A percentile compares a stretch with the other conserved stretches of the same genome.
Evolutionary conservation across 2,329 filamentous ascomycete species (phyloP).

Genomic region (Huntiella omanensis): DNA sequence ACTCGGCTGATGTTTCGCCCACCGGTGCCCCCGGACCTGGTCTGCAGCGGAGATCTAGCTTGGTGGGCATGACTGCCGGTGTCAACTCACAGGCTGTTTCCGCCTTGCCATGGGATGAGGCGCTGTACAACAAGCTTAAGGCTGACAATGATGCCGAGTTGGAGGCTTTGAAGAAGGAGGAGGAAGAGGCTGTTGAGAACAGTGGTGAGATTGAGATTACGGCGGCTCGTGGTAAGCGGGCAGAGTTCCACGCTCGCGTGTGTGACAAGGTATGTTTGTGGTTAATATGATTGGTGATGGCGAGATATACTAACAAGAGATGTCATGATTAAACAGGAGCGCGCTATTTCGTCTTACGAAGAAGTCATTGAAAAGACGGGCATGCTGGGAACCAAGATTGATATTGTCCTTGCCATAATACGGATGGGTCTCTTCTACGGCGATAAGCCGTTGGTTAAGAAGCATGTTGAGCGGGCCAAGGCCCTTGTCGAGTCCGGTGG

Average conservation of each 20-base stretch:
- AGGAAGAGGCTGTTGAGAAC: conserved; percentile 88
- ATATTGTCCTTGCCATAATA: conserved; percentile 89
- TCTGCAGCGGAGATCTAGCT: conserved; percentile 48
- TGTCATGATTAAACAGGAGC: conserved; percentile 43
- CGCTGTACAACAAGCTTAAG: conserved; percentile 58
- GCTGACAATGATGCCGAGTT: conserved; percentile 64
- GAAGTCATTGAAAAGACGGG: conserved; percentile 93
- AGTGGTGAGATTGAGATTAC: conserved; percentile 91
- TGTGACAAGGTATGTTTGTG: conserved; percentile 62
- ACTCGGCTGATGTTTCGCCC: conserved; percentile 34
- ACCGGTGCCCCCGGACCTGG: conserved; percentile 31
- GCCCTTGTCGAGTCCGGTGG: conserved; percentile 83
- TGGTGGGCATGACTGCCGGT: conserved; percentile 57
- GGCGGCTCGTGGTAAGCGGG: conserved; percentile 80
- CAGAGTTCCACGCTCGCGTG: conserved; percentile 88
- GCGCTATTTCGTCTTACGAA: conserved; percentile 83
- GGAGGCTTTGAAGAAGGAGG: conserved; percentile 61
- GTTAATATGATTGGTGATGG: neutral
- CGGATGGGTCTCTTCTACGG: conserved; percentile 91
- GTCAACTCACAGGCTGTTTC: conserved; percentile 45
- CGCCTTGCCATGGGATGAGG: conserved; percentile 77
- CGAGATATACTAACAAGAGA: neutral
- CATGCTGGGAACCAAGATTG: conserved; percentile 90
- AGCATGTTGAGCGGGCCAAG: conserved; percentile 78
- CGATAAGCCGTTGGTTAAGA: conserved; percentile 81